Base-by-base conservation (phyloP, 116 monocot genomes). In the Papilionanthe hybrid region DNA sequence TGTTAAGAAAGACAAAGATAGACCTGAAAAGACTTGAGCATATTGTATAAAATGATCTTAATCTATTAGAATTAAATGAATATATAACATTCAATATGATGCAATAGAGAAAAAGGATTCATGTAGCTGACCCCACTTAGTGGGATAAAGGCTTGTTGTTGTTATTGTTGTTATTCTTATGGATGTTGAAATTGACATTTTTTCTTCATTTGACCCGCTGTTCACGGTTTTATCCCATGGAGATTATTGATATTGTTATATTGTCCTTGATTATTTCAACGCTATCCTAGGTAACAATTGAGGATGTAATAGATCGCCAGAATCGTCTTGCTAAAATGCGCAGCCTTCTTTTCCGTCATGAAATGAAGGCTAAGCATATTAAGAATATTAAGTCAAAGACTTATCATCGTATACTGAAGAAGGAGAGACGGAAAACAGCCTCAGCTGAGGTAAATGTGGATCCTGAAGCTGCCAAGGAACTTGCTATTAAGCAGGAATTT, bases 311-410 rank as follows among this genome's bases (percentile, higher is more conserved):
- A 55, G 82, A 91, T 12, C 88, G 84, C 25, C 92, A 92, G 66
- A 86, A 91, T 44, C 84, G 82, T 57, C 86, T 92, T 74, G 97
- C 94, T 42, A 97, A 94, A 81, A 97, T 97, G 92, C 86, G 92
- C 6, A 92, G 86, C 73, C 94, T 97, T 84, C 91, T 97, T 79
- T 94, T 97, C 66, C 86, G 79, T 25, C 94, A 97, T 82, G 97
- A 97, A 75, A 81, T 94, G 84, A 97, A 94, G 86, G 77, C 88
- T 55, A 97, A 94, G 80, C 92, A 87, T 41, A 86, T 97, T 22
- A 97, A 94, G 55, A 94, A 92, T 47, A 97, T 97, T 7, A 97
- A 97, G 66, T 97, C 97, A 27, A 97, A 94, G 80, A 86, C 97
- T 58, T 97, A 91, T 84, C 97, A 92, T 79, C 92, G 92, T 28